Conservation (phyloP, 2,329 filamentous ascomycete species). For the Ophiostoma piceae region DNA sequence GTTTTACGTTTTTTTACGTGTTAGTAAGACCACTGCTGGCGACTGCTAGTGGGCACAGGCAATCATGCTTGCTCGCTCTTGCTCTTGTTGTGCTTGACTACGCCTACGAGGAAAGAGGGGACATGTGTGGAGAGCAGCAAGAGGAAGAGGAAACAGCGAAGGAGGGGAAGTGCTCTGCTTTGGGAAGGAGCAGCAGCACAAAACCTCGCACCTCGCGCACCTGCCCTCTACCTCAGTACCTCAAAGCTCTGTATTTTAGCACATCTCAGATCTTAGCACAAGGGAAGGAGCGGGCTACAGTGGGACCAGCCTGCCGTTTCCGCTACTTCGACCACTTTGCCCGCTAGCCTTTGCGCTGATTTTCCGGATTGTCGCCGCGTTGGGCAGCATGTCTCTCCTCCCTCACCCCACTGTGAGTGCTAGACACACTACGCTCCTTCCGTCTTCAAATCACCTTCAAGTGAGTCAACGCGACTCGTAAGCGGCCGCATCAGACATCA, state of each 20-base stretch:
- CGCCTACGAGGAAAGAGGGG: conserved; percentile 17
- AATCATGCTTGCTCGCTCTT: not conserved
- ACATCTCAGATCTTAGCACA: not conserved
- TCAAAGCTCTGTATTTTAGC: not conserved
- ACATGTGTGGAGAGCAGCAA: conserved; percentile 12
- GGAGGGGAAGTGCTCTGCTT: conserved; percentile 20
- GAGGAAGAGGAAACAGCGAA: conserved; percentile 17
- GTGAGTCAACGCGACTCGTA: conserved; percentile 18
- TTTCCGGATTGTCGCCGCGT: conserved; percentile 12
- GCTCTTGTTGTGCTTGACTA: not conserved
- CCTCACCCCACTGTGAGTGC: conserved; percentile 11
- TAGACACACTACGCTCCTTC: conserved; percentile 21
- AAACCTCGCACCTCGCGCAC: not conserved
- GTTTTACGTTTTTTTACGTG: not conserved
- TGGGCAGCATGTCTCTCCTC: conserved; percentile 18
- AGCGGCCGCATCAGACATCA: not conserved
- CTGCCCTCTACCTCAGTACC: too few relatives aligned
- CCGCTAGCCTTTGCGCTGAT: not conserved
- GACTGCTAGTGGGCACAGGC: not conserved
- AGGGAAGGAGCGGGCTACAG: conserved; percentile 16
- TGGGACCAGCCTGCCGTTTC: conserved; percentile 12
- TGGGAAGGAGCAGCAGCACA: conserved; percentile 6
- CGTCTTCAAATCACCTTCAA: conserved; percentile 17
- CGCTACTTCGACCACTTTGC: not conserved
- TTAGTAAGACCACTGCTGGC: not conserved